phyloP scores from a whole-genome alignment of 768 basidiomycete species.

The Tephrocybe sp. region DNA sequence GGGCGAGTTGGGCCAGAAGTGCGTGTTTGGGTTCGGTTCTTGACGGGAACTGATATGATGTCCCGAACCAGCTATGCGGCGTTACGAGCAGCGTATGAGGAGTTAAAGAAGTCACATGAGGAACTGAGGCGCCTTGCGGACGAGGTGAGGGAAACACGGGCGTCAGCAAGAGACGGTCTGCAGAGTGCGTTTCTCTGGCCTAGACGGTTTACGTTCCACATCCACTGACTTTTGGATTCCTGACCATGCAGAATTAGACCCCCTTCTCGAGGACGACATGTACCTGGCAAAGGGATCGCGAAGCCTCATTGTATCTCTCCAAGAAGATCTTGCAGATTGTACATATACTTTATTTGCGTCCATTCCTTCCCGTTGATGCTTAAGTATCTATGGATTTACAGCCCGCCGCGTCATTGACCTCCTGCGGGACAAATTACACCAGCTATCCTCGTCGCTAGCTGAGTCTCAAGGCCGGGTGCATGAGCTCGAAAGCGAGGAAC shows the following conservation, averaged over 20 bases:
- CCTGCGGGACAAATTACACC: conserved; percentile 37
- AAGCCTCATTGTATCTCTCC: conserved; percentile 21
- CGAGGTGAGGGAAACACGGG: conserved; percentile 9
- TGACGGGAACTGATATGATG: background rate
- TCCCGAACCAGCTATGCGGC: conserved; percentile 5
- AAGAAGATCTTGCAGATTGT: conserved; percentile 30
- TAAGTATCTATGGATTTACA: conserved; percentile 10
- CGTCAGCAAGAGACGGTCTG: conserved; percentile 9
- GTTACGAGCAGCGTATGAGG: conserved; percentile 2
- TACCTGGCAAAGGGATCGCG: conserved; percentile 24
- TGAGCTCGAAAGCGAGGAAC: conserved; percentile 37
- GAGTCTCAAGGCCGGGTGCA: conserved; percentile 30
- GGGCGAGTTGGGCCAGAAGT: conserved; percentile 13
- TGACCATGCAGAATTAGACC: conserved; percentile 13
- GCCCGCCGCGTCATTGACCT: conserved; percentile 39
- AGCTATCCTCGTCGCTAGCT: conserved; percentile 31
- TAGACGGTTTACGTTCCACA: background rate
- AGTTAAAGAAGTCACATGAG: conserved; percentile 10
- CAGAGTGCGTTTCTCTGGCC: conserved; percentile 3
- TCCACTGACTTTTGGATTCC: background rate
- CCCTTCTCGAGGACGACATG: conserved; percentile 22
- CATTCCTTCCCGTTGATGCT: background rate
- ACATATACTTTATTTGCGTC: background rate
- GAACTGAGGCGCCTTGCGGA: background rate
- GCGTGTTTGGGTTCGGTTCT: background rate